Conservation (phyloP, 345 rosid genomes). For the Eucalyptus virginea region DNA sequence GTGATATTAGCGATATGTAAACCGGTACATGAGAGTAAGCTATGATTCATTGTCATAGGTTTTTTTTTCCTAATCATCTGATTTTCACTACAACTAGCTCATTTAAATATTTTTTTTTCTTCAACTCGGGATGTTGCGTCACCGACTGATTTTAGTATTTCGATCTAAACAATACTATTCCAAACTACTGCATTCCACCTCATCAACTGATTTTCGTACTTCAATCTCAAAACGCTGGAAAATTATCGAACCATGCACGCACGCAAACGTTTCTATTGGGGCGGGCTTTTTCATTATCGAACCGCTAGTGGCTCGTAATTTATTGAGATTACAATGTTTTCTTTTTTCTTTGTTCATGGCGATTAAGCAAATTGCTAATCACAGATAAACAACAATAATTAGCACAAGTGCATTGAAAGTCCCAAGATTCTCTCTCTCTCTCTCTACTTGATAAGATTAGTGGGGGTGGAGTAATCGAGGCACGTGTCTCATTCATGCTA, state of each 20-base stretch:
- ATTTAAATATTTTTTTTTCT: no score
- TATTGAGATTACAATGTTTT: background rate
- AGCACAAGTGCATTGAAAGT: background rate
- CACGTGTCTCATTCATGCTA: conserved; percentile 9
- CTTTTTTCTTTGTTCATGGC: background rate
- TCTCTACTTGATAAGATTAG: background rate
- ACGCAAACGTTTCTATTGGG: background rate
- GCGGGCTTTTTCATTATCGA: background rate
- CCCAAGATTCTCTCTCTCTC: background rate
- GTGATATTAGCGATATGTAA: background rate
- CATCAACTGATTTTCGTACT: background rate
- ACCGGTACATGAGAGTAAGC: background rate
- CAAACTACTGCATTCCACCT: background rate
- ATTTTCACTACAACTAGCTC: background rate
- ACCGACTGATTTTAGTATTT: background rate
- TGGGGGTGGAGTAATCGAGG: background rate
- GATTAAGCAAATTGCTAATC: background rate
- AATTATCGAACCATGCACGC: background rate
- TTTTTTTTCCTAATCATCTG: background rate
- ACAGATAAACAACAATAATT: background rate
- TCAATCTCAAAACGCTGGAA: background rate
- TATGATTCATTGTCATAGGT: no score
- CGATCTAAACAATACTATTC: background rate
- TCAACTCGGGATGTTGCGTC: background rate
- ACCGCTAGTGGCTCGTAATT: background rate